These are phyloP conservation scores for Cyathus striatus DNA, from an alignment of 768 basidiomycete genomes.

Conservation along the genomic window DNA sequence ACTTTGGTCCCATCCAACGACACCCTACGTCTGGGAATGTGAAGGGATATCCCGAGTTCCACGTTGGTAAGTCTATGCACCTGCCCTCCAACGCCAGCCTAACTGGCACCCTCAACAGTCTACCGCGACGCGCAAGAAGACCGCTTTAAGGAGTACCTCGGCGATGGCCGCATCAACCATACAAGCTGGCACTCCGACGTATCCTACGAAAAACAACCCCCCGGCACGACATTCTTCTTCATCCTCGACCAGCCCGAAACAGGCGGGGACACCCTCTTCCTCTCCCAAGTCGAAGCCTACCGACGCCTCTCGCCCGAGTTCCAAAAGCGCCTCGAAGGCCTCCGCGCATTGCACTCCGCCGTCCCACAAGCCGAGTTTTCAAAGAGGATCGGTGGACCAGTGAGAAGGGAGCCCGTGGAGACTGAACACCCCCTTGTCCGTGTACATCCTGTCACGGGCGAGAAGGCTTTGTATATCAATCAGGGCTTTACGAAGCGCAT, in stretches of 20 bases:
- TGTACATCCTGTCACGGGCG: slow-evolving; percentile 56
- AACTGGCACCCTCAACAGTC: slow-evolving; percentile 20
- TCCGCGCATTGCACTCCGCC: slow-evolving; percentile 52
- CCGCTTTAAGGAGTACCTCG: slow-evolving; percentile 35
- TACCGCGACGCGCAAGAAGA: slow-evolving; percentile 45
- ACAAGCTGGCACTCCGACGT: slow-evolving; percentile 53
- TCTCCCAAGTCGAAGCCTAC: slow-evolving; percentile 56
- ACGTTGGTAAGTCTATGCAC: slow-evolving; percentile 43
- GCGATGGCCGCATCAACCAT: slow-evolving; percentile 33
- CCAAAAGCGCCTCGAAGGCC: slow-evolving; percentile 51
- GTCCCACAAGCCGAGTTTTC: slow-evolving; percentile 48
- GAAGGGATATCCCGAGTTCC: slow-evolving; percentile 54
- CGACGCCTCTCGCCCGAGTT: slow-evolving; percentile 54
- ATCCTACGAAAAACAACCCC: slow-evolving; percentile 54
- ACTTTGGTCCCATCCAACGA: slow-evolving; percentile 41
- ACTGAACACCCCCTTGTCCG: slow-evolving; percentile 52
- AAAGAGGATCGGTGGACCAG: slow-evolving; percentile 34
- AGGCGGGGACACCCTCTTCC: slow-evolving; percentile 54
- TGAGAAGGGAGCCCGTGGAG: slow-evolving; percentile 46
- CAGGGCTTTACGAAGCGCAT: slow-evolving; percentile 49
- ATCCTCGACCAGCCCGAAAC: slow-evolving; percentile 41
- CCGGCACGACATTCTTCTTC: slow-evolving; percentile 53
- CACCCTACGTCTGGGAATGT: slow-evolving; percentile 48
- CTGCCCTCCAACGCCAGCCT: no score
- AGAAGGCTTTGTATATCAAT: slow-evolving; percentile 58